Percentiles rank a stretch among this genome's conserved stretches.
Evolutionary conservation across 345 rosid species (phyloP).

Genomic region (Pistacia vera): DNA sequence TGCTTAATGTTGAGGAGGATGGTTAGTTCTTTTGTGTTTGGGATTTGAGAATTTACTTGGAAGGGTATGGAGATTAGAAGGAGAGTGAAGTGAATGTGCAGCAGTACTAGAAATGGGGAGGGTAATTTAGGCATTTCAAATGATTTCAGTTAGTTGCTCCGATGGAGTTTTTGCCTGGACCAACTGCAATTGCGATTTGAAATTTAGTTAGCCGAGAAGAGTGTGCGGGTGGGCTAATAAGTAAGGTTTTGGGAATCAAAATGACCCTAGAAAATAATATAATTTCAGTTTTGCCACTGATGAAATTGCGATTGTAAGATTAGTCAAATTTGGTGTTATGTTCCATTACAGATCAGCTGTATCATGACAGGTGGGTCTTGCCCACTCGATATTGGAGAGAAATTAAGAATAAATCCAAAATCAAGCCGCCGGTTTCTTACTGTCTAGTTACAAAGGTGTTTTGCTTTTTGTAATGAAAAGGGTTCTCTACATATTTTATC

Average conservation of each 20-base stretch:
- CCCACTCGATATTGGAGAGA: too few species aligned
- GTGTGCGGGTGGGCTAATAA: background rate
- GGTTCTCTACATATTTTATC: too few species aligned
- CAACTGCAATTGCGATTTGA: background rate
- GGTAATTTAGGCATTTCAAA: slow-evolving; percentile 40
- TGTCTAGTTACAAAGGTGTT: too few species aligned
- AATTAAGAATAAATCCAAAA: too few species aligned
- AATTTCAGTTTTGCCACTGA: slow-evolving; percentile 17
- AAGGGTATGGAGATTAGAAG: slow-evolving; percentile 41
- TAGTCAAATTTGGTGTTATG: background rate
- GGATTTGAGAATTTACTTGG: slow-evolving; percentile 45
- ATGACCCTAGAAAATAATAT: background rate
- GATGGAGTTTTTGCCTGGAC: slow-evolving; percentile 4
- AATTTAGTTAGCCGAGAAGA: slow-evolving; percentile 13
- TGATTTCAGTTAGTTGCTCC: background rate
- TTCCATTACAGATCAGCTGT: slow-evolving; percentile 4
- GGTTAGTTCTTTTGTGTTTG: slow-evolving; percentile 32
- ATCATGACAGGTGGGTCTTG: background rate
- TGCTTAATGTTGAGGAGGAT: slow-evolving; percentile 58
- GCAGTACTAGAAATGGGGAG: slow-evolving; percentile 7
- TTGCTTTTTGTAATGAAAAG: too few species aligned
- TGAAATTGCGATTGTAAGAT: too few species aligned
- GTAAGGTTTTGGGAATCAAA: background rate
- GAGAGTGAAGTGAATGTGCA: slow-evolving; percentile 24
- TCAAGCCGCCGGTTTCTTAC: too few species aligned